Evolutionary conservation across 2,329 filamentous ascomycete genomes (phyloP).

Genomic region (Aspergillus niger): DNA sequence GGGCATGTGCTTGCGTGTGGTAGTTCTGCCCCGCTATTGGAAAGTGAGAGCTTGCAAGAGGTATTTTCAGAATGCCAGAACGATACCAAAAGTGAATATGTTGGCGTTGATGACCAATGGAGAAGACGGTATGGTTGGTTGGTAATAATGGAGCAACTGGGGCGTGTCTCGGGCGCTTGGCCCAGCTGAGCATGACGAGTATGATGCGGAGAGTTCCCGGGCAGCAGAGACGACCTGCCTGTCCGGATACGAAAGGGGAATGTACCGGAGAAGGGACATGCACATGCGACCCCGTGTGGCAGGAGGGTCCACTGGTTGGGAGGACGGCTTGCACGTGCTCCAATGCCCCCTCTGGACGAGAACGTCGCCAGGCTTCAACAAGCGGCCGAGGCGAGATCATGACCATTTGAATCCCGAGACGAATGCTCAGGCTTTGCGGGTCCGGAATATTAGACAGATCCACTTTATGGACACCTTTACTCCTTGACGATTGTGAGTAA

Average conservation of each 20-base stretch:
- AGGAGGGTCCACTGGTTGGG: slow-evolving; percentile 13
- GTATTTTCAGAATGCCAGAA: not conserved
- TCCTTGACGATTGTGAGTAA: not conserved
- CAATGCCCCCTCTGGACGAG: slow-evolving; percentile 16
- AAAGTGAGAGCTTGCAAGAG: not conserved
- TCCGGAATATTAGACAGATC: not conserved
- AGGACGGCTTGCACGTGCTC: slow-evolving; percentile 16
- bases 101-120: not conserved
- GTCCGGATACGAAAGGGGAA: not conserved
- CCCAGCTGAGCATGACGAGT: not conserved
- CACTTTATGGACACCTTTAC: not conserved
- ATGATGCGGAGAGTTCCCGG: not conserved
- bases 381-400: not conserved
- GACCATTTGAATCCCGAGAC: not conserved
- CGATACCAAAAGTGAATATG: not conserved
- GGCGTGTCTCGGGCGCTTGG: not conserved
- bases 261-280: not conserved
- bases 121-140: not conserved
- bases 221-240: not conserved
- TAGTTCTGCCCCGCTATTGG: not conserved
- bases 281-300: not conserved
- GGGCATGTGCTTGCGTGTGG: not conserved
- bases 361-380: not conserved
- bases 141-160: not conserved
- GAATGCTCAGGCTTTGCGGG: not conserved